Evolutionary conservation across 257 asterid species (phyloP), one percentile per base, ranked within the genome.

Genomic region (Penstemon eatonii): DNA sequence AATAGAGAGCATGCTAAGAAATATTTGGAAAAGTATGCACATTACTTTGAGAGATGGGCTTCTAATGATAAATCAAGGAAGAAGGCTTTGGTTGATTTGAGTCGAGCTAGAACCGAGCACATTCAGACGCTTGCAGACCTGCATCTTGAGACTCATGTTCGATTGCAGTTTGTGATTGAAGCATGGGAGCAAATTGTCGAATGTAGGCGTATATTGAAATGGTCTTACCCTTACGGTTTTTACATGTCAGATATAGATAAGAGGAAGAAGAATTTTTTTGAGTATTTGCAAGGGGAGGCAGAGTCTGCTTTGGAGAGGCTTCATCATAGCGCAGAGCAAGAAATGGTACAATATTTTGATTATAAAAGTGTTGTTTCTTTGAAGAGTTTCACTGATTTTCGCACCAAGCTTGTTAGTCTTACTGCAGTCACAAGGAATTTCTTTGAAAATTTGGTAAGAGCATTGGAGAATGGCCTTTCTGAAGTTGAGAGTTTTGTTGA

Each of bases 161-260:
- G 61, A 4, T 1, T 78, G 38, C 7, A 19, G 55, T 76, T 67
- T 11, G 66, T 82, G n/a, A 0, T 19, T 0, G 72, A 75, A 8
- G 89, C 89, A 0, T 81, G 85, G 92, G 60, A 65, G 4, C 92
- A 86, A 75, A 78, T 86, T 3, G 77, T 75, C 5, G 86, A 84
- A 52, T 86, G 90, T 42, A 68, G 87, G 71, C 66, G 88, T 7
- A 75, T 82, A 3, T 33, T 86, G 44, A 84, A 80, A 36, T 86
- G 93, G 93, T 55, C 74, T 2, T 84, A 80, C 4, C 80, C 56
- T 0, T 78, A 78, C 19, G 87, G 90, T 3, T 86, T 65, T 50
- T 84, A 76, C 68, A 2, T 82, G 65, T 11, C 51, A 0, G 40
- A 4, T 37, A 53, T 40, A 38, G 38, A 65, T 46, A 5, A 5